Evolutionary conservation across 2,329 filamentous ascomycete genomes (phyloP).

Genomic region (Diaporthe helianthi): DNA sequence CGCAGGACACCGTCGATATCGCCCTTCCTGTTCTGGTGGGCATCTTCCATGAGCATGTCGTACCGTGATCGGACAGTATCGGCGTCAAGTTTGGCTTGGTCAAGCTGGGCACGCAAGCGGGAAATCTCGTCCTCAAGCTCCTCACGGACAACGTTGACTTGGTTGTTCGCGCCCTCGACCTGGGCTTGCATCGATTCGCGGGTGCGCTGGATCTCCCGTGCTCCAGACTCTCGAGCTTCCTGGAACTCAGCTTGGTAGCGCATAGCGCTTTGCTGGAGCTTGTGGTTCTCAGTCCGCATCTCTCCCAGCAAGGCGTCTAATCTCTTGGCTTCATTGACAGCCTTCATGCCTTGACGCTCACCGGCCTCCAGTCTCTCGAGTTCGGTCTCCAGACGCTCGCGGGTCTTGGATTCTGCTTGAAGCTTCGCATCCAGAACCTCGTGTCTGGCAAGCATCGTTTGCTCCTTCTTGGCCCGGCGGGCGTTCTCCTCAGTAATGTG

Average conservation of each 20-base stretch:
- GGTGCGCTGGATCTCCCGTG: constrained; percentile 81
- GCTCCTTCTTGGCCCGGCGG: constrained; percentile 78
- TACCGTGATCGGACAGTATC: constrained; percentile 82
- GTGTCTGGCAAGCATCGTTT: constrained; percentile 78
- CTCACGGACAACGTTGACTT: constrained; percentile 82
- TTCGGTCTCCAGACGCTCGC: constrained; percentile 71
- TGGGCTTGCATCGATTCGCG: constrained; percentile 81
- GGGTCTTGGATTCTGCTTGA: constrained; percentile 74
- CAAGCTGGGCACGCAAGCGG: constrained; percentile 76
- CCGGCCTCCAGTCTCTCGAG: constrained; percentile 70
- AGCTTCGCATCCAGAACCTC: constrained; percentile 81
- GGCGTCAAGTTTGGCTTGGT: constrained; percentile 78
- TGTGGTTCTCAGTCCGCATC: constrained; percentile 71
- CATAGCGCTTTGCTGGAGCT: constrained; percentile 72
- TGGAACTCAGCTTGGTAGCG: constrained; percentile 83
- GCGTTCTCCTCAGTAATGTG: constrained; percentile 86
- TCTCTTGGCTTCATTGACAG: constrained; percentile 67
- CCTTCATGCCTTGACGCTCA: constrained; percentile 70
- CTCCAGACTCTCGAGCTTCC: constrained; percentile 80
- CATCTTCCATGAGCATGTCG: constrained; percentile 85
- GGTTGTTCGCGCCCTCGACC: constrained; percentile 81
- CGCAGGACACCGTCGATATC: constrained; percentile 57
- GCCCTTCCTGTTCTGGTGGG: constrained; percentile 70
- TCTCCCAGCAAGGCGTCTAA: constrained; percentile 63
- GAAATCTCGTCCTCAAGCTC: constrained; percentile 82